Base-by-base conservation (phyloP, 2,329 filamentous ascomycete genomes). In the Pyrenochaeta sp. region DNA sequence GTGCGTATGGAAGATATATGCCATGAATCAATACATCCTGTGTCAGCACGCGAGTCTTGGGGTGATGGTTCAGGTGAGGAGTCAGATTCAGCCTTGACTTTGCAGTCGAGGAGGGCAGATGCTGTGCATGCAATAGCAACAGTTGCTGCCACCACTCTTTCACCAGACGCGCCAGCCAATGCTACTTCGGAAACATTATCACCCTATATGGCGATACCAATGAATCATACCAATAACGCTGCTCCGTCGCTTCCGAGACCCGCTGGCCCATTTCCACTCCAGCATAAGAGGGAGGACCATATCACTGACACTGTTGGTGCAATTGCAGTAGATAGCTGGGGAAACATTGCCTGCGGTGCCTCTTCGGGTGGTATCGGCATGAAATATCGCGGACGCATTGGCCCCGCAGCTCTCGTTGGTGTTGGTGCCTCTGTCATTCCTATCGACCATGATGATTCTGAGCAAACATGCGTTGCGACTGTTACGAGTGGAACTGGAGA, bases 291-390 rank as follows among this genome's bases (percentile, higher is more conserved):
- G 42, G 74, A 80, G 18, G 87, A 91, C 57, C 84, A 90, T 67
- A 83, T 99, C 64, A 96, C 90, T 2, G 95, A 99, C 78, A 99
- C 95, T 11, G 92, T 99, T 54, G 95, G 96, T 39, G 95, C 93
- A 23, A 97, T 99, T 69, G 95, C 92, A 10, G 88, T 99, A 59
- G 95, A 99, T 69, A 84, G 85, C 44, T 85, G 84, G 64, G 95
- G 95, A 14, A 89, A 90, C 53, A 97, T 99, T 70, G 94, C 96
- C 4, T 95, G 94, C 3, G 95, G 90, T 14, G 97, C 95, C 1
- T 99, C 95, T 1, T 99, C 96, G 14, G 95, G 95, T 5, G 95
- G 95, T 1, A 99, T 99, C 72, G 94, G 95, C 23, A 97, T 99
- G 94, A 99, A 99, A 73, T 93, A 97, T 75, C 87, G 87, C 55